Evolutionary conservation across 2,329 filamentous ascomycete genomes (phyloP), one percentile per base, ranked within the genome.

Genomic region (Aspergillus eucalypticola): DNA sequence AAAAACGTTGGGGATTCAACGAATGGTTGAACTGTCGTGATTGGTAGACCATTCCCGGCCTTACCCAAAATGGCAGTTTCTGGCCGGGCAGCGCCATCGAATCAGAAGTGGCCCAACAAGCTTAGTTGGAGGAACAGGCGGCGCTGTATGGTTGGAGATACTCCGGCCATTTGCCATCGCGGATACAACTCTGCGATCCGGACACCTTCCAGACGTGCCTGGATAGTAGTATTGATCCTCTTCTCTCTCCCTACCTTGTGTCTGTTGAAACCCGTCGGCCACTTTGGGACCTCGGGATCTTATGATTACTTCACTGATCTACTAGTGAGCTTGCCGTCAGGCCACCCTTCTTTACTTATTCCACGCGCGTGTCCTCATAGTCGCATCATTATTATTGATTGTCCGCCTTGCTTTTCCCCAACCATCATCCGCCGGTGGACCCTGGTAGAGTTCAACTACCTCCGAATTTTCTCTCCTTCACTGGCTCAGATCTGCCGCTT

Each of bases 1-100:
- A 60, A 72, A 73, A 73, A 66, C 60, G 71, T 73, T 73, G 71
- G 71, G 69, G 68, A 73, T 69, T 70, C 71, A 73, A 73, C 68
- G 66, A 62, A 60, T 64, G 58, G 23, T 10, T 7, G 17, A 3
- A 21, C 1, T 3, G 0, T 11, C 3, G 23, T 60, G 55, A 67
- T 67, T 67, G 63, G 65, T 15, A 38, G 53, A 7, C 17, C 13
- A 2, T 3, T 8, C 10, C 5, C 39, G 27, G 21, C n/a, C 42
- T 62, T 59, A 52, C 64, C 63, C 5, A 48, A 62, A 60, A 3
- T 2, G 38, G 63, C 27, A 55, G 54, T 41, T 29, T 38, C 60
- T 57, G 52, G 59, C 52, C 58, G 54, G 21, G 50, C 44, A 35
- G 51, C 54, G 41, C 56, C 58, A 57, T 57, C 50, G 61, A 62